Conservation (phyloP, 495 filamentous ascomycete genomes). For the Pyrenula massariospora region DNA sequence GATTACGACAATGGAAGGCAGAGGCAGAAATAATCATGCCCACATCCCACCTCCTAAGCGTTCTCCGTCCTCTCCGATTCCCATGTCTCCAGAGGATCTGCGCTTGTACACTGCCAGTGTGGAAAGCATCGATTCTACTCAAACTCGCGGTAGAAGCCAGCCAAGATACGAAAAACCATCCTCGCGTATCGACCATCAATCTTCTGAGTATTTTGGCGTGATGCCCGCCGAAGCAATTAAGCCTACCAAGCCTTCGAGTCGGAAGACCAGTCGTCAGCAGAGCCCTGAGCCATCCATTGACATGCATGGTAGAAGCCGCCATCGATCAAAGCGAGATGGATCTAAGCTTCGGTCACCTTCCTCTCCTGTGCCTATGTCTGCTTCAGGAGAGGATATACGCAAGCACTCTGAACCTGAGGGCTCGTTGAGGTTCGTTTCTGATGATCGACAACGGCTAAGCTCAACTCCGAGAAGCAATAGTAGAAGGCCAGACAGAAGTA, state of each 20-base stretch:
- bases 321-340: constrained; percentile 33
- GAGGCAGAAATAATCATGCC: constrained; percentile 50
- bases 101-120: constrained; percentile 38
- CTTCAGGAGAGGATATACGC: constrained; percentile 20
- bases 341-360: constrained; percentile 64
- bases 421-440: constrained; percentile 46
- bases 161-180: not conserved
- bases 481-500: constrained; percentile 32
- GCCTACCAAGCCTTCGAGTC: constrained; percentile 16
- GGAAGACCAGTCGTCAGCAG: constrained; percentile 31
- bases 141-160: not conserved
- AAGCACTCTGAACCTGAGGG: constrained; percentile 39
- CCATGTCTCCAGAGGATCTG: constrained; percentile 82
- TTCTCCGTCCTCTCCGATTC: constrained; percentile 79
- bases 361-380: constrained; percentile 61
- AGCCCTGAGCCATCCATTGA: constrained; percentile 40
- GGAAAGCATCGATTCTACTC: constrained; percentile 21
- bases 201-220: constrained; percentile 1
- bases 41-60: constrained; percentile 74
- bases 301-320: constrained; percentile 35
- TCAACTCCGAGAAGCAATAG: constrained; percentile 40
- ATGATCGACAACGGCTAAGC: constrained; percentile 48
- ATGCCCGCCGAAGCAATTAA: constrained; percentile 27
- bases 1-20: constrained; percentile 56
- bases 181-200: not conserved